Conservation (phyloP, 495 filamentous ascomycete genomes). For the Emericellopsis terricola region DNA sequence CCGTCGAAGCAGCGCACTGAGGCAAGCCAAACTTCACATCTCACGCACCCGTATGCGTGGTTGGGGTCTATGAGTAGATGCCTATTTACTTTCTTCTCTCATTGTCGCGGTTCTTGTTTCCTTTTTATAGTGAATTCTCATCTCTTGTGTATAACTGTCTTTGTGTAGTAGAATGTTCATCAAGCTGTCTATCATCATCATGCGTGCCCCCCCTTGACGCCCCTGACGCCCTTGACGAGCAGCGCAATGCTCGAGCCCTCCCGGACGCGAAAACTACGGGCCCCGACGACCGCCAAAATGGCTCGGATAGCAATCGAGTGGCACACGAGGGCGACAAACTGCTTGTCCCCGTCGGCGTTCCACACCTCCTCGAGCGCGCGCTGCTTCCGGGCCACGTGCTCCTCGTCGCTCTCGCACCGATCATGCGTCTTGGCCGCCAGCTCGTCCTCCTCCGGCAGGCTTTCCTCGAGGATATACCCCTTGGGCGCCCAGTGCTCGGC, state of each 20-base stretch:
- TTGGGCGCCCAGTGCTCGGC: constrained; percentile 30
- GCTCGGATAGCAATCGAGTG: constrained; percentile 14
- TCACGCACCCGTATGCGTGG: too few species aligned
- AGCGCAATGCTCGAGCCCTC: neutral
- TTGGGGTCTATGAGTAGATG: too few species aligned
- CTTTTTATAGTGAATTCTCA: too few species aligned
- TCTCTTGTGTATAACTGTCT: too few species aligned
- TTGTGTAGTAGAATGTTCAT: too few species aligned
- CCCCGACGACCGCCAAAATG: constrained; percentile 4
- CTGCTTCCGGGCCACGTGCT: constrained; percentile 9
- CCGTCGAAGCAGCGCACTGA: too few species aligned
- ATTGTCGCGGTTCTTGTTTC: too few species aligned
- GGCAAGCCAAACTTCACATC: too few species aligned
- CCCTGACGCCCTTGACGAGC: too few species aligned
- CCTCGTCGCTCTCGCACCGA: constrained; percentile 12
- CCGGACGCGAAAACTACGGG: neutral
- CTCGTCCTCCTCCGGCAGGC: constrained; percentile 42
- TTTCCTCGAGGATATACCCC: constrained; percentile 43
- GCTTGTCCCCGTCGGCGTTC: constrained; percentile 5
- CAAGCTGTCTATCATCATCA: too few species aligned
- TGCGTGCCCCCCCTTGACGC: too few species aligned
- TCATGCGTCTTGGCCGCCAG: constrained; percentile 29
- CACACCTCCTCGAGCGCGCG: constrained; percentile 13
- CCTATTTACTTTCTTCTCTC: too few species aligned
- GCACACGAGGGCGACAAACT: constrained; percentile 11